Percentiles rank a stretch among this genome's conserved stretches.
These are phyloP conservation scores for Phytophthora hibernalis DNA, from an alignment of 352 stramenopile species.

Conservation along the genomic window DNA sequence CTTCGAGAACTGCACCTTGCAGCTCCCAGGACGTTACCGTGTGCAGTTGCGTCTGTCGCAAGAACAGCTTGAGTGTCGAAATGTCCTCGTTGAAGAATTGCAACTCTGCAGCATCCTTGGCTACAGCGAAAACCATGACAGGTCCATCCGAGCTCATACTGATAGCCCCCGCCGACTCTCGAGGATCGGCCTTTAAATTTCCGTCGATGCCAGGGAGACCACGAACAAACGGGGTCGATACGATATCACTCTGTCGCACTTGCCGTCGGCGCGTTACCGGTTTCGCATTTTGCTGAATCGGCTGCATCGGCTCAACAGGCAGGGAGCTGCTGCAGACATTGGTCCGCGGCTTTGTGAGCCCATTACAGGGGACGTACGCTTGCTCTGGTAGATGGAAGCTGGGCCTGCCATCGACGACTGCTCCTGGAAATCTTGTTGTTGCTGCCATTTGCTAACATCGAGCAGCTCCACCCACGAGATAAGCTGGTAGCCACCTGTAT, in stretches of 20 bases:
- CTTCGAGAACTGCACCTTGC: constrained; percentile 44
- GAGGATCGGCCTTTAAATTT: constrained; percentile 22
- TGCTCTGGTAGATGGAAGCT: constrained; percentile 40
- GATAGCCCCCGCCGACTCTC: constrained; percentile 51
- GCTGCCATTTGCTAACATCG: constrained; percentile 84
- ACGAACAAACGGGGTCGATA: constrained; percentile 68
- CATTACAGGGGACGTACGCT: constrained; percentile 40
- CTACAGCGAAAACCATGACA: constrained; percentile 85
- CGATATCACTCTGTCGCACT: constrained; percentile 85
- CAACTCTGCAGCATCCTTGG: constrained; percentile 69
- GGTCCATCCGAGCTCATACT: constrained; percentile 75
- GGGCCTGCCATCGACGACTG: constrained; percentile 39
- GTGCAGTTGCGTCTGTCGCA: constrained; percentile 74
- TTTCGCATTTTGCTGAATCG: constrained; percentile 62
- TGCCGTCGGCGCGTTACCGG: constrained; percentile 70
- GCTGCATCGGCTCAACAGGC: constrained; percentile 63
- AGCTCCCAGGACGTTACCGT: constrained; percentile 49
- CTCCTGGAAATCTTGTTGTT: constrained; percentile 78
- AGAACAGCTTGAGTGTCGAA: constrained; percentile 62
- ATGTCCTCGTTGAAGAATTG: constrained; percentile 89
- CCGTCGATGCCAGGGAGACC: constrained; percentile 30
- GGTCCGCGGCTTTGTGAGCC: constrained; percentile 63
- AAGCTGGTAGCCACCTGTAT: constrained; percentile 78
- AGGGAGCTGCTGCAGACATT: constrained; percentile 42
- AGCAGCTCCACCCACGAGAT: constrained; percentile 90